A percentile compares a stretch with the other conserved stretches of the same genome.
Conservation (phyloP, 768 basidiomycete species). For the Leccinum longicurvipes region DNA sequence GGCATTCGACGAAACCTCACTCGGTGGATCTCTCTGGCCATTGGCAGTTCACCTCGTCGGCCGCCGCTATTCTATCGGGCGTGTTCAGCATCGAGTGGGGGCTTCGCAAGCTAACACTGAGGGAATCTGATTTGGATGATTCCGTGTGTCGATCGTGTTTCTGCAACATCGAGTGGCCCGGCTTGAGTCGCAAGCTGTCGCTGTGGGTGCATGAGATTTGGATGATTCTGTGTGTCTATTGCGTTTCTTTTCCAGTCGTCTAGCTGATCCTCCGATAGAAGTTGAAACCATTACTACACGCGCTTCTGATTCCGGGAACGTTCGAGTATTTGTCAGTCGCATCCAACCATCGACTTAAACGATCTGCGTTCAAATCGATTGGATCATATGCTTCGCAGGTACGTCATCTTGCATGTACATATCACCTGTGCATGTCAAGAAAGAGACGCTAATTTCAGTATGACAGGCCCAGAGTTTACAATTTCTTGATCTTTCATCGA, state of each 20-base stretch:
- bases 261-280: conserved; percentile 40
- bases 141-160: conserved; percentile 29
- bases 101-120: conserved; percentile 35
- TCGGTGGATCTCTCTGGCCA: no score
- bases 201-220: no score
- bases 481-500: conserved; percentile 77
- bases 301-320: conserved; percentile 78
- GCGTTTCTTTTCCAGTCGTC: not conserved
- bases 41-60: no score
- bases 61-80: no score
- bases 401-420: conserved; percentile 3
- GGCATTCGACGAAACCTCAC: no score
- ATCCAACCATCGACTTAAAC: conserved; percentile 81
- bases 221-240: conserved; percentile 28
- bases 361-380: conserved; percentile 63
- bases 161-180: no score
- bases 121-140: conserved; percentile 51
- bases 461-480: conserved; percentile 67
- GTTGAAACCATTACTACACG: conserved; percentile 86
- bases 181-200: no score
- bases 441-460: not conserved
- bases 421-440: not conserved
- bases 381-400: conserved; percentile 40
- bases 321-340: conserved; percentile 85
- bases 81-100: no score